These are phyloP conservation scores for Carex cristatella DNA, from an alignment of 176 grass and related monocot genomes.

Conservation along the genomic window DNA sequence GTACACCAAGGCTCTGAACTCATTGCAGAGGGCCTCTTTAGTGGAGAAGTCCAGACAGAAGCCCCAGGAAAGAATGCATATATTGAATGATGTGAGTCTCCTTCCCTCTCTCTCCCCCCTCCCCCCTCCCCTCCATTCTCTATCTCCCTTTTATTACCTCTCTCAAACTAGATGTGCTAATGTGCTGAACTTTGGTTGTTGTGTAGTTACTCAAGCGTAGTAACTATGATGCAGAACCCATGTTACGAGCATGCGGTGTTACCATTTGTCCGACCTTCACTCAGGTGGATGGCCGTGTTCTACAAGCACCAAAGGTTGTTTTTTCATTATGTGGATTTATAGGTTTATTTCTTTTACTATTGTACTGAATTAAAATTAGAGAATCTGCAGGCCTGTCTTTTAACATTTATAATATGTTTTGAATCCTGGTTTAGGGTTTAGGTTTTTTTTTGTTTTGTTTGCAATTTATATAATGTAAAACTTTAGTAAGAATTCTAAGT, in stretches of 20 bases:
- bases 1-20: slow-evolving; percentile 68
- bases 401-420: neutral
- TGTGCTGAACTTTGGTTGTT: neutral
- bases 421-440: neutral
- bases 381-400: neutral
- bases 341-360: neutral
- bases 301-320: slow-evolving; percentile 61
- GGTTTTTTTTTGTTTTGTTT: neutral
- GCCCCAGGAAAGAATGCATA: slow-evolving; percentile 67
- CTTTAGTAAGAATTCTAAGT: neutral
- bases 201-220: slow-evolving; percentile 45
- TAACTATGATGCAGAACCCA: slow-evolving; percentile 64
- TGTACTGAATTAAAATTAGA: neutral
- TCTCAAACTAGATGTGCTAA: neutral
- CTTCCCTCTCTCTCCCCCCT: neutral
- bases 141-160: neutral
- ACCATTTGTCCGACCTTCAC: slow-evolving; percentile 55
- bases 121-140: too few species aligned
- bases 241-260: slow-evolving; percentile 65
- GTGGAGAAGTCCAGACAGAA: slow-evolving; percentile 96
- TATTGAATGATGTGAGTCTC: slow-evolving; percentile 49
- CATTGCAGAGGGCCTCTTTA: slow-evolving; percentile 57
- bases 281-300: slow-evolving; percentile 54
- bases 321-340: neutral
- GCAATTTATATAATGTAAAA: neutral